Evolutionary conservation across 1,139 yeast species (phyloP), one percentile per base, ranked within the genome.

Genomic region (Candida labiduridarum): DNA sequence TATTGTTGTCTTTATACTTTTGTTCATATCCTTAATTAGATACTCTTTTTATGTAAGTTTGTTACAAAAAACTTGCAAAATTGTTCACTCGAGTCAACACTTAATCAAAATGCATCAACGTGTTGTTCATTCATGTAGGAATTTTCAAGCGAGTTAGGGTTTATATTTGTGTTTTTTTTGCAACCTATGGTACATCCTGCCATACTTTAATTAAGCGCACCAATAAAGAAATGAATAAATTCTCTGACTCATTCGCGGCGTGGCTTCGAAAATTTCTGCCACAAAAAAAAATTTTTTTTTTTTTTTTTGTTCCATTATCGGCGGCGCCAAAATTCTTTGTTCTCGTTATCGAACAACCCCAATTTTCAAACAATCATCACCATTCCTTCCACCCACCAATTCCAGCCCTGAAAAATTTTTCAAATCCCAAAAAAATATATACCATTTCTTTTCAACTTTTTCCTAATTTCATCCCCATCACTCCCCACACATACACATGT

Each of bases 181-280:
- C 29, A 25, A 25, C 29, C 6, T 25, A 2, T 25, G 10, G 10
- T 25, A 8, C 29, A 25, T 25, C 8, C 29, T 25, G 29, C 2
- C 10, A 9, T 18, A 14, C 18, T 34, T 15, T 11, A 31, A 25
- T 6, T 25, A 40, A 33, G 45, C 40, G 40, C 34, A 48, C 72
- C 72, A 67, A 67, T 67, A 50, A 63, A 38, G 54, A 50, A 45
- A 19, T 25, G 44, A 45, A 36, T 48, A 62, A 57, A 57, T 30
- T 43, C 52, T 65, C 71, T 68, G 71, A 66, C 69, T 66, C 72
- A 67, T 62, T 59, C 54, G 48, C 48, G 47, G 52, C 52, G 41
- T 38, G 31, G 14, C 16, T n/a, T 33, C 35, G 12, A 19, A 19
- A 19, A 3, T 19, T 19, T 19, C 22, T 19, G 22, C 22, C 22